Percentiles rank a stretch among this genome's conserved stretches.
phyloP scores from a whole-genome alignment of 2,329 filamentous ascomycete genomes.

The Phaeosphaeriaceae sp. region DNA sequence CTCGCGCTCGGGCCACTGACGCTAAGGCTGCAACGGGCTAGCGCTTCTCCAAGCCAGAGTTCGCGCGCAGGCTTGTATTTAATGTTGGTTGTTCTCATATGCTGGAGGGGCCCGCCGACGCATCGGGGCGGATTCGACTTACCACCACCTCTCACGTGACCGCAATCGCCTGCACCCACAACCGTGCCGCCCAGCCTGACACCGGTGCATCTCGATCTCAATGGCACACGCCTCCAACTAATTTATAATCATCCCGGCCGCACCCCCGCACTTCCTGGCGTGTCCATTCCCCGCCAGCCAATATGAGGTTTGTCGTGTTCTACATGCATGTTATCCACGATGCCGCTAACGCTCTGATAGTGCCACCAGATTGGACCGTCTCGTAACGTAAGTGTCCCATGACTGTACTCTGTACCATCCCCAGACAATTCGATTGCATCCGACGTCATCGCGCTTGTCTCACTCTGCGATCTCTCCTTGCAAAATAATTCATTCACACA shows the following conservation, averaged over 20 bases:
- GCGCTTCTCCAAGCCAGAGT: background rate
- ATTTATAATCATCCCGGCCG: slow-evolving; percentile 32
- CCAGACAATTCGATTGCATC: background rate
- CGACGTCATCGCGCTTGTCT: background rate
- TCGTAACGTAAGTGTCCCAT: slow-evolving; percentile 45
- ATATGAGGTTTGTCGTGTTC: slow-evolving; percentile 39
- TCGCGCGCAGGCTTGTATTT: slow-evolving; percentile 22
- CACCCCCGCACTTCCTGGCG: slow-evolving; percentile 12
- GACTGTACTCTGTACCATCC: slow-evolving; percentile 7
- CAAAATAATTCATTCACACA: too few relatives aligned
- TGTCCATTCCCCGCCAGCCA: slow-evolving; percentile 16
- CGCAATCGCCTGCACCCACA: slow-evolving; percentile 5
- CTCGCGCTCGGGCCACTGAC: slow-evolving; percentile 20
- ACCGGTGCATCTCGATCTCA: slow-evolving; percentile 11
- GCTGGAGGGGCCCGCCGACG: slow-evolving; percentile 35
- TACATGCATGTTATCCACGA: slow-evolving; percentile 30
- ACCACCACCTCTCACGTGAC: slow-evolving; percentile 34
- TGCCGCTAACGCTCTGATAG: slow-evolving; percentile 44
- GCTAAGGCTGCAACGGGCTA: slow-evolving; percentile 22
- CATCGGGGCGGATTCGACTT: slow-evolving; percentile 32
- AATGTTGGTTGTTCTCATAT: slow-evolving; percentile 32
- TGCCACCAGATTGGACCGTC: slow-evolving; percentile 48
- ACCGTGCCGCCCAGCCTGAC: slow-evolving; percentile 2
- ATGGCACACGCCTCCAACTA: slow-evolving; percentile 35
- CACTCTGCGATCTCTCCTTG: background rate